Evolutionary conservation across 192 early-diverging fungal species (phyloP).

Genomic region (Gamsiella multidivaricata): DNA sequence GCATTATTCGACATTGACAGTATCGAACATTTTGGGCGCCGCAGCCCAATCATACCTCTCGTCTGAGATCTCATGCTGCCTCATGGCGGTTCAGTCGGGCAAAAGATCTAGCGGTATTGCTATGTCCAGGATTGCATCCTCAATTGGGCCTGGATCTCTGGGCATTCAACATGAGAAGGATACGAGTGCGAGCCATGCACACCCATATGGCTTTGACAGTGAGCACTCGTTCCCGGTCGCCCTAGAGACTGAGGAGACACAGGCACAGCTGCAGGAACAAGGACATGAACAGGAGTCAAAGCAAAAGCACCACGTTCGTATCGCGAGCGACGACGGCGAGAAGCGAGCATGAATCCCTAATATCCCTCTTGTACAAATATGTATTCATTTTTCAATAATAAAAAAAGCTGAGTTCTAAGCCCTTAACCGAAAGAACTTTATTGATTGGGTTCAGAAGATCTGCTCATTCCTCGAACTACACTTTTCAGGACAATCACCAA

Average conservation of each 20-base stretch:
- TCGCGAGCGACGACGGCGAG: constrained; percentile 3
- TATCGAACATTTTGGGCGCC: constrained; percentile 30
- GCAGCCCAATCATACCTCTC: constrained; percentile 21
- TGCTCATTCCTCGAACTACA: no score
- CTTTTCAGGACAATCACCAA: no score
- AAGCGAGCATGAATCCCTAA: background rate
- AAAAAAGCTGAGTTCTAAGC: no score
- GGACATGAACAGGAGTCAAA: no score
- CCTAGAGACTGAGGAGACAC: no score
- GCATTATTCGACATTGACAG: constrained; percentile 26
- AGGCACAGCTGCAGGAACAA: background rate
- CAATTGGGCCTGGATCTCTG: constrained; percentile 7
- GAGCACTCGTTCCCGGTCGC: constrained; percentile 1
- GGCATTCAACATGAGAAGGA: constrained; percentile 10
- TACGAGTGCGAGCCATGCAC: background rate
- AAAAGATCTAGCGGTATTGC: background rate
- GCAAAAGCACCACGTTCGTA: constrained; percentile 10
- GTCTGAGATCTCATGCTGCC: constrained; percentile 17
- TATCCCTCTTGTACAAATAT: no score
- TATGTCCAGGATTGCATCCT: constrained; percentile 10
- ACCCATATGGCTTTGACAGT: constrained; percentile 5
- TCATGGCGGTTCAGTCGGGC: constrained; percentile 44
- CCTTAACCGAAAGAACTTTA: no score
- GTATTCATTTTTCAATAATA: no score
- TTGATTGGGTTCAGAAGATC: no score